Conservation (phyloP, 768 basidiomycete species). For the Termitomyces sp. region DNA sequence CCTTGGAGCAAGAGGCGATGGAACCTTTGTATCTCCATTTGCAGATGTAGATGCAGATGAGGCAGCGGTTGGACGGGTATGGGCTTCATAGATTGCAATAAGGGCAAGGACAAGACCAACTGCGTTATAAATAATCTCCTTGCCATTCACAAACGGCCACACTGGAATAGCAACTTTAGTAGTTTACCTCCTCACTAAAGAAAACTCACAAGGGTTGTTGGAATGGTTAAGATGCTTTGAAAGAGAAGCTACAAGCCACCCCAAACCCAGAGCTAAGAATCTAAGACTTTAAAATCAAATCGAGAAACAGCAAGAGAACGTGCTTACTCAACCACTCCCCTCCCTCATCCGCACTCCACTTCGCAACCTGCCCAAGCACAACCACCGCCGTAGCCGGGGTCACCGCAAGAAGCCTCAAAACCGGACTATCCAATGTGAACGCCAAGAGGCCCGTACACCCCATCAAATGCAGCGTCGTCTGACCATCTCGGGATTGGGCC, state of each 20-base stretch:
- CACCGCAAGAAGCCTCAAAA: slow-evolving; percentile 55
- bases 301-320: slow-evolving; percentile 35
- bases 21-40: not conserved
- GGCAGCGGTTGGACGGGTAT: slow-evolving; percentile 33
- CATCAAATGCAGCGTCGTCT: slow-evolving; percentile 42
- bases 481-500: slow-evolving; percentile 45
- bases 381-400: slow-evolving; percentile 48
- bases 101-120: slow-evolving; percentile 56
- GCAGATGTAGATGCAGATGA: not conserved
- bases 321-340: slow-evolving; percentile 41
- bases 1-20: not conserved
- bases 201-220: slow-evolving; percentile 68
- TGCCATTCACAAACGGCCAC: slow-evolving; percentile 72
- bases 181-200: not conserved
- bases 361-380: slow-evolving; percentile 46
- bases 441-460: slow-evolving; percentile 52
- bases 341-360: slow-evolving; percentile 43
- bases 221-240: slow-evolving; percentile 77
- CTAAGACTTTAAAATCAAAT: not conserved
- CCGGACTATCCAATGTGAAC: slow-evolving; percentile 47
- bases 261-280: slow-evolving; percentile 56
- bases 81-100: slow-evolving; percentile 55
- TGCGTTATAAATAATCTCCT: slow-evolving; percentile 69
- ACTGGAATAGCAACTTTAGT: slow-evolving; percentile 35
- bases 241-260: slow-evolving; percentile 62